Percentiles rank a stretch among this genome's conserved stretches.
phyloP scores from a whole-genome alignment of 2,329 filamentous ascomycete species.

The Alternaria ventricosa region DNA sequence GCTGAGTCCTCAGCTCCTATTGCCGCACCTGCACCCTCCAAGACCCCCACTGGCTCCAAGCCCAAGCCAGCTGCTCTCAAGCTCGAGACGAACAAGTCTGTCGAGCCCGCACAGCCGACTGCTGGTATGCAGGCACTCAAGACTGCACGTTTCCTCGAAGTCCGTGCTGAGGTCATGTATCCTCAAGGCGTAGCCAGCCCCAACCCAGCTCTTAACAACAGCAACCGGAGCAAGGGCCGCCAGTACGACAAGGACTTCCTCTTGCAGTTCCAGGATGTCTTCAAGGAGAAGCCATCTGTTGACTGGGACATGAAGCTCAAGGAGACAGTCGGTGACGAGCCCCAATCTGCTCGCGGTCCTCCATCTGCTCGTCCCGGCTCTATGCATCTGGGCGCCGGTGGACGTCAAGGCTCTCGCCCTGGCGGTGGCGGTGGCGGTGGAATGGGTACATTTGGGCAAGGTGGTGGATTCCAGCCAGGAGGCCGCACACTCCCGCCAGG shows the following conservation, averaged over 20 bases:
- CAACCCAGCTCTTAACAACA: conserved; percentile 88
- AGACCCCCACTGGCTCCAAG: conserved; percentile 64
- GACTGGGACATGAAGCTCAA: conserved; percentile 92
- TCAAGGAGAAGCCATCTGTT: conserved; percentile 92
- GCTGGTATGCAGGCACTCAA: conserved; percentile 92
- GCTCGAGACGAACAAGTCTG: conserved; percentile 81
- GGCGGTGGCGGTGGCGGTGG: conserved; percentile 41
- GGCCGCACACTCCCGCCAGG: conserved; percentile 71
- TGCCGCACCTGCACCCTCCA: conserved; percentile 27
- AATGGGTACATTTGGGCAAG: conserved; percentile 73
- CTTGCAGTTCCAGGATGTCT: conserved; percentile 93
- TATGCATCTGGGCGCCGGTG: conserved; percentile 50
- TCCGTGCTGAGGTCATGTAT: conserved; percentile 79
- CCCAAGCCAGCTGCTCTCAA: conserved; percentile 89
- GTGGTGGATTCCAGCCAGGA: conserved; percentile 43
- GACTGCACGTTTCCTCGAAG: conserved; percentile 84
- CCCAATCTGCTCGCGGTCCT: conserved; percentile 66
- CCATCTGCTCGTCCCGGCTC: conserved; percentile 65
- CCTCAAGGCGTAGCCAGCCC: conserved; percentile 77
- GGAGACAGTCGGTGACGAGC: conserved; percentile 81
- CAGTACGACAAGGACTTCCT: conserved; percentile 96
- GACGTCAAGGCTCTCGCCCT: conserved; percentile 55
- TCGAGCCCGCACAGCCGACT: conserved; percentile 91
- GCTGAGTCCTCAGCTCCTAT: conserved; percentile 52
- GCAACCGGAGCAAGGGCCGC: conserved; percentile 81